A percentile compares a stretch with the other conserved stretches of the same genome.
Evolutionary conservation across 1,284 basidiomycete species (phyloP).

Genomic region (Caloboletus inedulis): DNA sequence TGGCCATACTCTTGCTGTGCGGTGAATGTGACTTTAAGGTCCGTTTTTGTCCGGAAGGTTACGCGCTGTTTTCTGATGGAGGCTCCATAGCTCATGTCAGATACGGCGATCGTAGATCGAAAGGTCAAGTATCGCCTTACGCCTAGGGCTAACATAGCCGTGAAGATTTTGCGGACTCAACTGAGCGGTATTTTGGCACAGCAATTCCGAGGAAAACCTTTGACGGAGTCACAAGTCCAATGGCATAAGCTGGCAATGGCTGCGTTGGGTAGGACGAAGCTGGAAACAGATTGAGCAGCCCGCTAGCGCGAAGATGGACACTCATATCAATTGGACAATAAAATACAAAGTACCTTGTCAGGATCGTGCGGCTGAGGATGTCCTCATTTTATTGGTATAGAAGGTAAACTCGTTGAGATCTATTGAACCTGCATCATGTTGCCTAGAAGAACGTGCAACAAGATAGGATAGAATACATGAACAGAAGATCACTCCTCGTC

Average conservation of each 20-base stretch:
- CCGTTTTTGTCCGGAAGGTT: slow-evolving; percentile 13
- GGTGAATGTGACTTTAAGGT: slow-evolving; percentile 93
- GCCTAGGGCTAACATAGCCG: slow-evolving; percentile 73
- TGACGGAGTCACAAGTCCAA: slow-evolving; percentile 55
- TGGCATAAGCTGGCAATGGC: slow-evolving; percentile 74
- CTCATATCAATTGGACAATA: background rate
- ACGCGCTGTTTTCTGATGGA: slow-evolving; percentile 6
- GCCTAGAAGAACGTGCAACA: background rate
- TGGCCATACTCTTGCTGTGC: slow-evolving; percentile 81
- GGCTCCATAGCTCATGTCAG: slow-evolving; percentile 59
- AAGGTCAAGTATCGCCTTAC: slow-evolving; percentile 76
- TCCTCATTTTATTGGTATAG: background rate
- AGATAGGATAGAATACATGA: slow-evolving; percentile 6
- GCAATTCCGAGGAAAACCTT: slow-evolving; percentile 60
- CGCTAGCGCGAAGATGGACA: slow-evolving; percentile 6
- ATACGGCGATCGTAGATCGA: slow-evolving; percentile 78
- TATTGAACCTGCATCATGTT: slow-evolving; percentile 9
- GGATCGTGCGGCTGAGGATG: background rate
- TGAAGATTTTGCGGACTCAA: slow-evolving; percentile 77
- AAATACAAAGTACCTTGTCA: background rate
- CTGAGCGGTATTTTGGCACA: slow-evolving; percentile 62
- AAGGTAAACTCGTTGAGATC: background rate
- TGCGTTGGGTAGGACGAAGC: slow-evolving; percentile 51
- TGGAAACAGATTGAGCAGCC: slow-evolving; percentile 23
- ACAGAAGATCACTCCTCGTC: slow-evolving; percentile 44